phyloP scores from a whole-genome alignment of 2,329 filamentous ascomycete genomes.

The Aspergillus udagawae region DNA sequence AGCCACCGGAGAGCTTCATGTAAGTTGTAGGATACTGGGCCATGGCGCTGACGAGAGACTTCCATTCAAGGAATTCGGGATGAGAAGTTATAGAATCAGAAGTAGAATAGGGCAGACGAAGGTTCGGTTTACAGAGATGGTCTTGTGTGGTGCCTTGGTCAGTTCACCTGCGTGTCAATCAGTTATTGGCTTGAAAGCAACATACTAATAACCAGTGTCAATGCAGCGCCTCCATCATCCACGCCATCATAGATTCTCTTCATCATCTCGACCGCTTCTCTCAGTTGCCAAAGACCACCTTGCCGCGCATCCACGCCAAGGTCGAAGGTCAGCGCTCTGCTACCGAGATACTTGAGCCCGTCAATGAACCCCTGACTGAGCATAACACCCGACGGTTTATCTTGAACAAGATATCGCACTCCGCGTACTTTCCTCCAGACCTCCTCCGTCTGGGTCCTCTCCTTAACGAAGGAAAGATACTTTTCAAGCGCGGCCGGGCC shows the following conservation, averaged over 20 bases:
- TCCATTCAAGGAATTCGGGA: slow-evolving; percentile 65
- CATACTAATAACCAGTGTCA: slow-evolving; percentile 63
- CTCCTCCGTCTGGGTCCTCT: slow-evolving; percentile 51
- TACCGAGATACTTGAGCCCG: slow-evolving; percentile 61
- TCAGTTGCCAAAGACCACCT: slow-evolving; percentile 70
- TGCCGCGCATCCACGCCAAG: slow-evolving; percentile 76
- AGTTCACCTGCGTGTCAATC: background rate
- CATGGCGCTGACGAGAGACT: slow-evolving; percentile 63
- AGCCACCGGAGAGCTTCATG: slow-evolving; percentile 87
- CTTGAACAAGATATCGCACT: slow-evolving; percentile 78
- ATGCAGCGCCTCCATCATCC: slow-evolving; percentile 45
- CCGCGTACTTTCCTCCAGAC: slow-evolving; percentile 69
- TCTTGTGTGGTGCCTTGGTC: slow-evolving; percentile 47
- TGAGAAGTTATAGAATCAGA: slow-evolving; percentile 36
- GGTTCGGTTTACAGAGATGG: slow-evolving; percentile 84
- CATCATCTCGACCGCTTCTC: slow-evolving; percentile 68
- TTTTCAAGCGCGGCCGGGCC: slow-evolving; percentile 56
- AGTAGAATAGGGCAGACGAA: slow-evolving; percentile 55
- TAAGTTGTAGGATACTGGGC: slow-evolving; percentile 64
- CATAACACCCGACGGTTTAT: slow-evolving; percentile 65
- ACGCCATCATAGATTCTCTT: slow-evolving; percentile 61
- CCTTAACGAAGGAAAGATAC: slow-evolving; percentile 62
- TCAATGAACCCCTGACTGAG: slow-evolving; percentile 62
- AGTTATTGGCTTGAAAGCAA: slow-evolving; percentile 8
- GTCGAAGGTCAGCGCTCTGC: slow-evolving; percentile 68